Percentiles rank a stretch among this genome's conserved stretches.
These are phyloP conservation scores for Colletotrichum destructivum DNA, from an alignment of 2,329 filamentous ascomycete species.

Conservation along the genomic window DNA sequence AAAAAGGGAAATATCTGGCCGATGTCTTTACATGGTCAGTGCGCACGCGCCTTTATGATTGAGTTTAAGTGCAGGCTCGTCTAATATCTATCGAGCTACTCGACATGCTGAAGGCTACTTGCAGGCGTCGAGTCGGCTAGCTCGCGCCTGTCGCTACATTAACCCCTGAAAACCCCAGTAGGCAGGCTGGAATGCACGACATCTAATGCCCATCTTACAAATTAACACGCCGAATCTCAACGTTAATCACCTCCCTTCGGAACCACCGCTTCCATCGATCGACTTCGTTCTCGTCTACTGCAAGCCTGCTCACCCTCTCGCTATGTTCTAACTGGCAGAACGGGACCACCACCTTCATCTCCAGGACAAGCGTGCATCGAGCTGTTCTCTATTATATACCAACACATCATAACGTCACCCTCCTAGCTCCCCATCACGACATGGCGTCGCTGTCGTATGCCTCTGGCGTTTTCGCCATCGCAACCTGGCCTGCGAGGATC, in stretches of 20 bases:
- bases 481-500: constrained; percentile 51
- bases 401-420: background rate
- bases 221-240: background rate
- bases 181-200: constrained; percentile 23
- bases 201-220: constrained; percentile 12
- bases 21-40: constrained; percentile 5
- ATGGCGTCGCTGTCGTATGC: constrained; percentile 33
- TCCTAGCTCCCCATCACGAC: background rate
- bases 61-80: constrained; percentile 1
- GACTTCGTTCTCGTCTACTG: background rate
- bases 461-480: constrained; percentile 38
- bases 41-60: background rate
- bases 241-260: background rate
- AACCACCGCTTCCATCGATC: background rate
- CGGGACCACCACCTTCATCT: background rate
- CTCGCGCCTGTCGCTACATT: constrained; percentile 15
- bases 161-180: background rate
- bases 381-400: constrained; percentile 1
- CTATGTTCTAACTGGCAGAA: constrained; percentile 7
- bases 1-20: background rate
- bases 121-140: background rate
- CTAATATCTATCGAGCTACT: background rate
- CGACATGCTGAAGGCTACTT: background rate
- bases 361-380: constrained; percentile 1
- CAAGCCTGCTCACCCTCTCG: background rate